Evolutionary conservation across 2,329 filamentous ascomycete species (phyloP).

Genomic region (Xylariomycetidae sp.): DNA sequence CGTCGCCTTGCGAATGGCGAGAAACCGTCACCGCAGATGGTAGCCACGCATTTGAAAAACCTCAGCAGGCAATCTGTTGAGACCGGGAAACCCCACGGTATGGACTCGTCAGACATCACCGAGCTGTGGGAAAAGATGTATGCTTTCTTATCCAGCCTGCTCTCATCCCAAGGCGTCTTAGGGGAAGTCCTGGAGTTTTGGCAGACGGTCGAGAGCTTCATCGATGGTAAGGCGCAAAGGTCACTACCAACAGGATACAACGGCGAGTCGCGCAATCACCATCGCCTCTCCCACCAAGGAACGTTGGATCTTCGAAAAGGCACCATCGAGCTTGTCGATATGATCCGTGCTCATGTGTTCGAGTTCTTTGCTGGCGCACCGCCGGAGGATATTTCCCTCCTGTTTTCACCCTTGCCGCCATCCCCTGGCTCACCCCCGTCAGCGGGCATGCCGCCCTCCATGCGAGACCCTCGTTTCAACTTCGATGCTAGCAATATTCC

Average conservation of each 20-base stretch:
- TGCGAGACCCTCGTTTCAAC: constrained; percentile 69
- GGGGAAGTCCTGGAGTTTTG: constrained; percentile 91
- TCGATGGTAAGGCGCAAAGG: constrained; percentile 77
- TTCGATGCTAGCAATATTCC: constrained; percentile 74
- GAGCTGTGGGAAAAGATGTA: constrained; percentile 91
- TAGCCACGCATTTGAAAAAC: constrained; percentile 71
- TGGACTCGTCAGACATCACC: constrained; percentile 76
- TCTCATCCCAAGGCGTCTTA: constrained; percentile 74
- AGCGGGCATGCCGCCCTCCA: constrained; percentile 46
- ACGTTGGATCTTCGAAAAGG: constrained; percentile 69
- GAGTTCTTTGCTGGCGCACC: constrained; percentile 84
- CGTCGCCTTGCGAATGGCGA: constrained; percentile 70
- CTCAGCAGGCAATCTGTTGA: constrained; percentile 62
- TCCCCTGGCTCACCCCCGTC: constrained; percentile 63
- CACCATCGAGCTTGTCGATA: constrained; percentile 72
- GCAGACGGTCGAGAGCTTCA: constrained; percentile 85
- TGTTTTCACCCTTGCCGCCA: constrained; percentile 73
- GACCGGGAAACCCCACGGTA: constrained; percentile 51
- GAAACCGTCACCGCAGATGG: constrained; percentile 60
- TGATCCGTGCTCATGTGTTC: constrained; percentile 73
- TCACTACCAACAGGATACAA: constrained; percentile 75
- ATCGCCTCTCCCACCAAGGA: constrained; percentile 68
- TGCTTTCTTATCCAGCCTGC: constrained; percentile 63
- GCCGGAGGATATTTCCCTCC: constrained; percentile 79
- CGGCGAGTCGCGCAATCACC: constrained; percentile 73